Conservation (phyloP, 495 filamentous ascomycete genomes). For the Neurospora sp. region DNA sequence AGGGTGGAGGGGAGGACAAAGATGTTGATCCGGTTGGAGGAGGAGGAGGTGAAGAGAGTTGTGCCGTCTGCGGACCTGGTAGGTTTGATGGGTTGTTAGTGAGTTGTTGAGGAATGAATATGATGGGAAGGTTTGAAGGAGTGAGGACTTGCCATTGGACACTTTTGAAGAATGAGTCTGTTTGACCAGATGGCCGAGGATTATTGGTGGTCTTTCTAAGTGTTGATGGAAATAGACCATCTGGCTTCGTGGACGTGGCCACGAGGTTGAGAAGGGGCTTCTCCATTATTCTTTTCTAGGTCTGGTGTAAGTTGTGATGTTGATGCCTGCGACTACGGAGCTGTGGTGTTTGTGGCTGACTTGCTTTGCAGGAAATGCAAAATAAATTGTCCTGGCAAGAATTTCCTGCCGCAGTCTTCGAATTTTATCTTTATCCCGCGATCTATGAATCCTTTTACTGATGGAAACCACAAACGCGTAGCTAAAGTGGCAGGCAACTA, state of each 20-base stretch:
- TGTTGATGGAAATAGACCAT: constrained; percentile 4
- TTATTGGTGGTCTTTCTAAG: neutral
- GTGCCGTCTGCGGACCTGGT: constrained; percentile 69
- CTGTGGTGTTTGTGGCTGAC: neutral
- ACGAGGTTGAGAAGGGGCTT: constrained; percentile 16
- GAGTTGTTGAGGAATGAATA: neutral
- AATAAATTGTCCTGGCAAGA: neutral
- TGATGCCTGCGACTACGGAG: neutral
- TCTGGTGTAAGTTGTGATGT: neutral
- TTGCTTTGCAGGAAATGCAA: neutral
- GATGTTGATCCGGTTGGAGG: constrained; percentile 55
- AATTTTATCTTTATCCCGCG: neutral
- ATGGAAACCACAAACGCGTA: neutral
- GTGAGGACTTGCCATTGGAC: constrained; percentile 21
- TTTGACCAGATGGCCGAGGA: neutral
- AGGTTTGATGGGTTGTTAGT: neutral
- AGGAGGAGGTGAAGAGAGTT: constrained; percentile 62
- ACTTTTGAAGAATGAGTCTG: constrained; percentile 23
- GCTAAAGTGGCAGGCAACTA: neutral
- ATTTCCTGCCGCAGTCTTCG: neutral
- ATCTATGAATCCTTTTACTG: neutral
- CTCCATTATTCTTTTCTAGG: neutral
- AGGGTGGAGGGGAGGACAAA: constrained; percentile 68
- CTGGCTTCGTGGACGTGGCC: constrained; percentile 7
- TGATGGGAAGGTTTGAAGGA: neutral